These are phyloP conservation scores for Peribolospora baueri DNA, from an alignment of 768 basidiomycete genomes.

Conservation along the genomic window DNA sequence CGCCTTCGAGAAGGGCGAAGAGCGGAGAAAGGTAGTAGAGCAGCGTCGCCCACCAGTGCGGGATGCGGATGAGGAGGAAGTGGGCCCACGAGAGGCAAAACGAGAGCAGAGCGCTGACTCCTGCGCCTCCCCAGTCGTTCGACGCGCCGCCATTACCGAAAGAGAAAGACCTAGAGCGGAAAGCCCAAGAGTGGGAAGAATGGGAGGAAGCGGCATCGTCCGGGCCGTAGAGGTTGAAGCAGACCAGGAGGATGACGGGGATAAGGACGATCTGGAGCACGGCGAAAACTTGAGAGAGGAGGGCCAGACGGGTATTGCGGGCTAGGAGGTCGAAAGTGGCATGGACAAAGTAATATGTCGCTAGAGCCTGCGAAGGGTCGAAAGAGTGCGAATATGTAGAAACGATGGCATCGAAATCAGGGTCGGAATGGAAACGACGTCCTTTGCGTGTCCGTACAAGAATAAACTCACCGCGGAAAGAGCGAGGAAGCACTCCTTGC, in stretches of 20 bases:
- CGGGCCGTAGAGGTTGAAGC: conserved; percentile 13
- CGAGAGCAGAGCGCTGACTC: background rate
- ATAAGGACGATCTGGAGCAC: conserved; percentile 9
- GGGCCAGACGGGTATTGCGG: conserved; percentile 10
- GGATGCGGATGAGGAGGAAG: conserved; percentile 1
- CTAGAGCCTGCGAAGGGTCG: background rate
- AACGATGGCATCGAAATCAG: conserved; percentile 4
- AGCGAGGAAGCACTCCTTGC: conserved; percentile 6
- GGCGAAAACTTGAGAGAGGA: conserved; percentile 4
- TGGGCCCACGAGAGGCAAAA: background rate
- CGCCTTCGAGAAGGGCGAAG: conserved; percentile 14
- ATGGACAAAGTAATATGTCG: conserved; percentile 4
- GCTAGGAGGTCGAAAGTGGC: conserved; percentile 1
- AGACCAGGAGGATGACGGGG: conserved; percentile 12
- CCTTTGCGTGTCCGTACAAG: background rate
- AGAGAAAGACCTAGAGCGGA: conserved; percentile 15
- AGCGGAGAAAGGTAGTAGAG: conserved; percentile 9
- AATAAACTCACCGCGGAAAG: background rate
- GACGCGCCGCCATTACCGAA: background rate
- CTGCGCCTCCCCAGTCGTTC: too few relatives aligned
- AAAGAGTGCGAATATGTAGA: conserved; percentile 5
- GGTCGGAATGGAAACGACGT: conserved; percentile 3
- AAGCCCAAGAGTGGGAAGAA: conserved; percentile 18
- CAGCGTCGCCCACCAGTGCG: conserved; percentile 9
- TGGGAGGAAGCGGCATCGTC: conserved; percentile 12